A percentile compares a stretch with the other conserved stretches of the same genome.
These are phyloP conservation scores for Debaryomyces castellii DNA, from an alignment of 805 yeast species.

Conservation along the genomic window DNA sequence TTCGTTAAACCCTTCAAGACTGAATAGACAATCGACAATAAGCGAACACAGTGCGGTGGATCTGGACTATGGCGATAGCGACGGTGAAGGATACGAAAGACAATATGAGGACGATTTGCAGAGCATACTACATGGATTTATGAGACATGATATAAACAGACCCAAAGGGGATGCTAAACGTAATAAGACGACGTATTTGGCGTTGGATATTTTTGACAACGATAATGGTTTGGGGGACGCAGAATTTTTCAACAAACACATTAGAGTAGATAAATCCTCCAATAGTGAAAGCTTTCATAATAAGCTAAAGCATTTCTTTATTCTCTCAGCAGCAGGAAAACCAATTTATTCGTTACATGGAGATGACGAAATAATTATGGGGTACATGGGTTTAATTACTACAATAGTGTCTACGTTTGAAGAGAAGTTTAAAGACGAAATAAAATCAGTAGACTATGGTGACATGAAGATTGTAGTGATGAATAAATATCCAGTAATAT, in stretches of 20 bases:
- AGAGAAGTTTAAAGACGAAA: conserved; percentile 33
- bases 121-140: conserved; percentile 20
- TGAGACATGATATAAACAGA: conserved; percentile 11
- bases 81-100: conserved; percentile 6
- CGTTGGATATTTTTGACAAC: conserved; percentile 5
- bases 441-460: conserved; percentile 54
- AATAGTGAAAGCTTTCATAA: conserved; percentile 19
- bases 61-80: conserved; percentile 2
- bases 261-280: conserved; percentile 14
- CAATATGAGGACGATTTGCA: conserved; percentile 23
- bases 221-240: background rate
- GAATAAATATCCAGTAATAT: conserved; percentile 65
- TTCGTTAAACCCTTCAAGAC: conserved; percentile 2
- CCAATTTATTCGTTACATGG: conserved; percentile 83
- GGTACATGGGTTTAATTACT: conserved; percentile 78
- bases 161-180: background rate
- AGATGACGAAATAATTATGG: conserved; percentile 60
- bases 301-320: conserved; percentile 67
- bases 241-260: conserved; percentile 15
- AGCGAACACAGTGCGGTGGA: background rate
- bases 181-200: background rate
- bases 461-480: conserved; percentile 54
- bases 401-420: conserved; percentile 74
- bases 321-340: conserved; percentile 83
- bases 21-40: conserved; percentile 5